A percentile compares a stretch with the other conserved stretches of the same genome.
Conservation (phyloP, 2,329 filamentous ascomycete genomes). For the Alternaria sp. region DNA sequence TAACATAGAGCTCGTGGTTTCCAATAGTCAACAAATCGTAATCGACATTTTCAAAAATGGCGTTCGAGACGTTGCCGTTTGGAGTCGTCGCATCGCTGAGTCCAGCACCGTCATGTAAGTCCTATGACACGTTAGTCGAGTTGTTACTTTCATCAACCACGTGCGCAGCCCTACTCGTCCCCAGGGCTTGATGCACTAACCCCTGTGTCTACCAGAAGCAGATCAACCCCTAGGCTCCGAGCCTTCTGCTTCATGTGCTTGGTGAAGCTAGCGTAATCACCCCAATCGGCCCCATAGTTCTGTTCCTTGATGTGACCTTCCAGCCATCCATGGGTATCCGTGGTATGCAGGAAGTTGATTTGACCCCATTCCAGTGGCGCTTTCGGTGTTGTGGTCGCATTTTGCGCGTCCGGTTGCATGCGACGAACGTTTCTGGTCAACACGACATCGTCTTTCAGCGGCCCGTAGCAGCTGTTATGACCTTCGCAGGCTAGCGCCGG, state of each 20-base stretch:
- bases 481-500: slow-evolving; percentile 38
- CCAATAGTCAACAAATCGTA: slow-evolving; percentile 64
- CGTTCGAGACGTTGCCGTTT: slow-evolving; percentile 63
- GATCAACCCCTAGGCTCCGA: slow-evolving; percentile 62
- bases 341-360: slow-evolving; percentile 71
- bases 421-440: slow-evolving; percentile 51
- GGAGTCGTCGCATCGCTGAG: slow-evolving; percentile 66
- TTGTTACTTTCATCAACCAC: not conserved
- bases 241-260: slow-evolving; percentile 67
- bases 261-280: slow-evolving; percentile 68
- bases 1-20: slow-evolving; percentile 71
- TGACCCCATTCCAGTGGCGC: slow-evolving; percentile 66
- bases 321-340: slow-evolving; percentile 68
- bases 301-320: slow-evolving; percentile 67
- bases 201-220: slow-evolving; percentile 67
- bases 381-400: slow-evolving; percentile 46
- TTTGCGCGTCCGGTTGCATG: slow-evolving; percentile 55
- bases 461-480: slow-evolving; percentile 48
- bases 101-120: slow-evolving; percentile 71
- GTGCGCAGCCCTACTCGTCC: slow-evolving; percentile 2
- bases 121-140: slow-evolving; percentile 42
- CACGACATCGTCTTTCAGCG: slow-evolving; percentile 48
- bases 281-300: slow-evolving; percentile 71
- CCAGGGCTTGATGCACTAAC: slow-evolving; percentile 25
- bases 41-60: slow-evolving; percentile 60